phyloP scores from a whole-genome alignment of 768 basidiomycete species.

The Boletellus ananas region DNA sequence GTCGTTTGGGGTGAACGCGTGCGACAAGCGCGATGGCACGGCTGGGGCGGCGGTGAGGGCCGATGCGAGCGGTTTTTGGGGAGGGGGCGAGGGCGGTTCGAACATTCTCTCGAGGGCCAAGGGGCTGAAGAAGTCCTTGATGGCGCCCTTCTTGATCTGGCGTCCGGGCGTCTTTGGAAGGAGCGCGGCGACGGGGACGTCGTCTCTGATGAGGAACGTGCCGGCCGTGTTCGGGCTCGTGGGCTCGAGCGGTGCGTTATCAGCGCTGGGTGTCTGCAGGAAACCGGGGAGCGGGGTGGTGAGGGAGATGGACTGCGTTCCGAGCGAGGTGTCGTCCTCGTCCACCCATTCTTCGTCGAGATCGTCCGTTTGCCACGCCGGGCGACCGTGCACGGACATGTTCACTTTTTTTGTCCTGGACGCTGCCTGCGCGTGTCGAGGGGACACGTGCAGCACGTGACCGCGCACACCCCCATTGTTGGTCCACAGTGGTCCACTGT shows the following conservation, averaged over 20 bases:
- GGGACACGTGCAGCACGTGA: conserved; percentile 35
- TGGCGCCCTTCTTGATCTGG: conserved; percentile 48
- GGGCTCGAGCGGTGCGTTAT: conserved; percentile 12
- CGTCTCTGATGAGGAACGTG: conserved; percentile 75
- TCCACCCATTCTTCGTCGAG: conserved; percentile 92
- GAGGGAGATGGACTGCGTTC: conserved; percentile 57
- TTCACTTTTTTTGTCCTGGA: background rate
- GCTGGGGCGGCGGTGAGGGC: conserved; percentile 28
- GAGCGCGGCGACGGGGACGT: conserved; percentile 51
- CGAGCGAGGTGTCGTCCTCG: conserved; percentile 36
- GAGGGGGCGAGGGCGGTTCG: conserved; percentile 84
- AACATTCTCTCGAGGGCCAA: conserved; percentile 88
- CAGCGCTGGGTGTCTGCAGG: conserved; percentile 41
- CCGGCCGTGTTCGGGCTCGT: conserved; percentile 42
- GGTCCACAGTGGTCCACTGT: conserved; percentile 14
- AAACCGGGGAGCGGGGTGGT: conserved; percentile 51
- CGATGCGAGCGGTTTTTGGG: conserved; percentile 19
- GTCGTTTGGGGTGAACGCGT: conserved; percentile 33
- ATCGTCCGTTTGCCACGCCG: conserved; percentile 87
- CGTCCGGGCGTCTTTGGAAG: conserved; percentile 65
- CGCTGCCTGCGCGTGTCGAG: conserved; percentile 2
- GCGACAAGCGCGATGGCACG: conserved; percentile 36
- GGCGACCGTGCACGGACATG: conserved; percentile 31
- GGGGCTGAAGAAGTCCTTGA: conserved; percentile 87
- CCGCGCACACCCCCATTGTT: conserved; percentile 12